These are phyloP conservation scores for Hebeloma cylindrosporum DNA, from an alignment of 768 basidiomycete genomes.

Conservation along the genomic window DNA sequence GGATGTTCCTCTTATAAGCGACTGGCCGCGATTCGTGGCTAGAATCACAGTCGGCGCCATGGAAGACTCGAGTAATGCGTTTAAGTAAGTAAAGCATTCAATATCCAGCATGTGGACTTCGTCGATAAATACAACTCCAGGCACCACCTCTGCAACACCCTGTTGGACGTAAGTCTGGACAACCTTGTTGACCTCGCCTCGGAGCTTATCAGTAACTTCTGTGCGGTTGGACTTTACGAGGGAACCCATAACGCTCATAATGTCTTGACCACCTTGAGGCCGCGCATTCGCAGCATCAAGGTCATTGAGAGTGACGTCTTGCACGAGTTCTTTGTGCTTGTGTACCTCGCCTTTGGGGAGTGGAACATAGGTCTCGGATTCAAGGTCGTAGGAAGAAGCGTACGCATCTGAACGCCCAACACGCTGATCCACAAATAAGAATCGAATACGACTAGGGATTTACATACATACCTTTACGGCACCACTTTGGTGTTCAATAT, in stretches of 20 bases:
- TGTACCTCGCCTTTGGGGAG: conserved; percentile 96
- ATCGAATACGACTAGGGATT: not conserved
- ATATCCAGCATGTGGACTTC: conserved; percentile 99
- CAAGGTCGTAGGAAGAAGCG: conserved; percentile 94
- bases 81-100: conserved; percentile 98
- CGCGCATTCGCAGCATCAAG: conserved; percentile 95
- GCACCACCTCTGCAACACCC: conserved; percentile 96
- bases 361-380: conserved; percentile 98
- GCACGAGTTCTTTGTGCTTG: conserved; percentile 93
- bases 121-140: conserved; percentile 97
- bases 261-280: conserved; percentile 95
- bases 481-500: conserved; percentile 90
- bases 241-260: conserved; percentile 95
- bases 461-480: conserved; percentile 81
- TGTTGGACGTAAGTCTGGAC: conserved; percentile 98
- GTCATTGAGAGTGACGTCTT: conserved; percentile 93
- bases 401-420: conserved; percentile 98
- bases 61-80: conserved; percentile 90
- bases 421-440: conserved; percentile 49
- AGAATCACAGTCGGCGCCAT: conserved; percentile 98
- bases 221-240: conserved; percentile 92
- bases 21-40: conserved; percentile 93
- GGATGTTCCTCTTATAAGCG: conserved; percentile 88
- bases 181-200: conserved; percentile 95
- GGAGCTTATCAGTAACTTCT: conserved; percentile 95